Base-by-base conservation (phyloP, 352 stramenopile species). In the Phytophthora fragariae region DNA sequence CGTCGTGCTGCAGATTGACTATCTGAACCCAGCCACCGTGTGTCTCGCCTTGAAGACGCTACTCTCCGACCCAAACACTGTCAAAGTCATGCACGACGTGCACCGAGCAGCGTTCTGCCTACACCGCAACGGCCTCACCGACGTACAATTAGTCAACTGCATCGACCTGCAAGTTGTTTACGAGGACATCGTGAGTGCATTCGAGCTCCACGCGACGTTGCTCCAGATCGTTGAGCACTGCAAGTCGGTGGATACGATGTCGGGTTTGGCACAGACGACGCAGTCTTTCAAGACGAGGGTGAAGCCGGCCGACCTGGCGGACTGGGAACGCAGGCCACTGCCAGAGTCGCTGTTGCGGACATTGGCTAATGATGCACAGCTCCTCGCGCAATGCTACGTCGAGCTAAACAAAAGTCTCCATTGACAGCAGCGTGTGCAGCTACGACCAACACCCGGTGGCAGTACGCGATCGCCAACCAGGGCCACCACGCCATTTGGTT, bases 141-240 rank as follows among this genome's bases (percentile, higher is more conserved):
- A 56, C 14, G 31, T 33, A 2, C 35, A n/a, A 17, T 31, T 64
- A 9, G 14, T 54, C 8, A 77, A 80, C 31, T 52, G 53, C 27
- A 31, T 78, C 7, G 75, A 81, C 37, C 50, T 81, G 54, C 70
- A 78, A 19, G 33, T 81, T 15, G 53, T 68, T 27, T 71, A 73
- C 50, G 73, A 80, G 52, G 2, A 29, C 0, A 2, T 31, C 27
- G 27, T 31, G 27, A 31, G 27, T 31, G 27, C 27, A 8, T 49
- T 19, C 10, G 53, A 64, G 27, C 62, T 70, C 2, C 35, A 64
- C 14, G 67, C 67, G n/a, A 33, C 54, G 61, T 5, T 65, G 47
- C 46, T 69, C 31, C 35, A 56, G 50, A 24, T 72, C 19, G 35
- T 50, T 35, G 3, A 52, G 3, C 35, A 17, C 39, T 46, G 21